Conservation (phyloP, 208 protist species). For the Angomonas ambiguus region DNA sequence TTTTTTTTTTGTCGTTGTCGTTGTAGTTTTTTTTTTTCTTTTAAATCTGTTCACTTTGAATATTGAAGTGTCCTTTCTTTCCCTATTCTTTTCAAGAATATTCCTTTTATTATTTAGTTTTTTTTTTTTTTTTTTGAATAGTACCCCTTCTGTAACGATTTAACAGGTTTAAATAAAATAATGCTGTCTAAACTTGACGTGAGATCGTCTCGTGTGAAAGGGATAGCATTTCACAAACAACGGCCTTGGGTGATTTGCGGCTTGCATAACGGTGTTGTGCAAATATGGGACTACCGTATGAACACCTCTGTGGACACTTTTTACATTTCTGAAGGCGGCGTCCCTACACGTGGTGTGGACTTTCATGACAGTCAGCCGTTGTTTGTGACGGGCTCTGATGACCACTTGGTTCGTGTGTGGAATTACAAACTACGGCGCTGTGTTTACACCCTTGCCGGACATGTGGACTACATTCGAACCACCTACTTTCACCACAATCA, state of each 20-base stretch:
- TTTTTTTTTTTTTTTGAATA: not conserved
- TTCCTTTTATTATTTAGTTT: not conserved
- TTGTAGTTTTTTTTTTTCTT: slow-evolving; percentile 7
- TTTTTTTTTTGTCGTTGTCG: slow-evolving; percentile 1
- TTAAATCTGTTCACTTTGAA: too few relatives aligned
- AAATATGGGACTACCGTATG: slow-evolving; percentile 99
- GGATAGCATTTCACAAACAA: slow-evolving; percentile 97
- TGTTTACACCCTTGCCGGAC: slow-evolving; percentile 96
- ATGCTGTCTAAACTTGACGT: slow-evolving; percentile 98
- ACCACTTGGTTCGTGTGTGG: slow-evolving; percentile 99
- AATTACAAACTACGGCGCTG: slow-evolving; percentile 99
- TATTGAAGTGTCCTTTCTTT: too few relatives aligned
- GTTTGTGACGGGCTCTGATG: slow-evolving; percentile 99
- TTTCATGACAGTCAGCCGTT: slow-evolving; percentile 98
- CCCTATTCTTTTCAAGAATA: not conserved
- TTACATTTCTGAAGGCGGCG: slow-evolving; percentile 93
- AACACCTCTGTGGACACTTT: slow-evolving; percentile 96
- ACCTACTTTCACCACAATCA: slow-evolving; percentile 96
- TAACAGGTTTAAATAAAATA: not conserved
- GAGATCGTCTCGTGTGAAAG: slow-evolving; percentile 97
- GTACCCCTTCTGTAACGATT: not conserved
- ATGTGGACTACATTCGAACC: slow-evolving; percentile 99
- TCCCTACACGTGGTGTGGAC: slow-evolving; percentile 92
- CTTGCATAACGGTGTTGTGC: slow-evolving; percentile 98
- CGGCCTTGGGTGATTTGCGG: slow-evolving; percentile 97